A percentile compares a stretch with the other conserved stretches of the same genome.
Conservation (phyloP, 2,329 filamentous ascomycete genomes). For the Colletotrichum sp. region DNA sequence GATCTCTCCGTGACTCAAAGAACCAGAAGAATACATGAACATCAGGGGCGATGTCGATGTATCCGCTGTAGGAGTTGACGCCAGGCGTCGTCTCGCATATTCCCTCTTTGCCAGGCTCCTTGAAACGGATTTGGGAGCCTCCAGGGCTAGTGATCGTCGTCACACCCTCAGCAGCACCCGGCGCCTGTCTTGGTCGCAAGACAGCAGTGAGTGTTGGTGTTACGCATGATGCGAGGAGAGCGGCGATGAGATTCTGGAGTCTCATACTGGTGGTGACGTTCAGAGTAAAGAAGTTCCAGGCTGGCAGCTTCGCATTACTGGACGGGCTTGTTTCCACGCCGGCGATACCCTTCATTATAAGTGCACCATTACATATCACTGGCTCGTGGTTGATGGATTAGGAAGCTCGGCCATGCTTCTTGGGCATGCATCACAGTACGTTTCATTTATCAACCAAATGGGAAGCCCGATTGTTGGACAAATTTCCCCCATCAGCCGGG, state of each 20-base stretch:
- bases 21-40: constrained; percentile 8
- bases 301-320: neutral
- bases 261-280: neutral
- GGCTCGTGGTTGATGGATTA: neutral
- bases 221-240: neutral
- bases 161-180: neutral
- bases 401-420: neutral
- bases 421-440: neutral
- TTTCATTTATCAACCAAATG: neutral
- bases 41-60: neutral
- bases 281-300: neutral
- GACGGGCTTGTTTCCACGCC: neutral
- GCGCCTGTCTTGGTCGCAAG: neutral
- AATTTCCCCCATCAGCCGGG: neutral
- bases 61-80: constrained; percentile 7
- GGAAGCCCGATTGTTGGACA: neutral
- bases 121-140: neutral
- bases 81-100: neutral
- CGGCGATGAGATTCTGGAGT: neutral
- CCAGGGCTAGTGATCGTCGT: neutral
- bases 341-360: neutral
- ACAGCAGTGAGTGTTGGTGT: neutral
- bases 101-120: neutral
- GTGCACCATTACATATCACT: neutral
- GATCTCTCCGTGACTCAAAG: constrained; percentile 3